Evolutionary conservation across 768 basidiomycete species (phyloP), one percentile per base, ranked within the genome.

Genomic region (Suillus spraguei): DNA sequence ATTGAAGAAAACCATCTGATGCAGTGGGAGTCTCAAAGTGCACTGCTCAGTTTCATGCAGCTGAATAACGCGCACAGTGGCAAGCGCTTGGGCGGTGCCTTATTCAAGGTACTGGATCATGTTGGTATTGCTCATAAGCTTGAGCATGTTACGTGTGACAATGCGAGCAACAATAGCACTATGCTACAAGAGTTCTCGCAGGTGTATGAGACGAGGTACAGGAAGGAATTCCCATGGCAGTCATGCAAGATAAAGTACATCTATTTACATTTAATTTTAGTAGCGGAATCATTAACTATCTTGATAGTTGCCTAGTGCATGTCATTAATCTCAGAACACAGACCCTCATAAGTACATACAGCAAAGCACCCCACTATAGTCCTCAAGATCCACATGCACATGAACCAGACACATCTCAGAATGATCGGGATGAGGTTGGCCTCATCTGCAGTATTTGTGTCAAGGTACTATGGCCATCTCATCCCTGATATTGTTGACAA

Each of bases 1-100:
- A 72, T 80, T 52, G 74, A 79, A 62, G 75, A 77, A 63, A 46
- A 32, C 61, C 67, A 67, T 59, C 61, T 17, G 42, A 62, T 10
- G 0, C n/a, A 63, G 16, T 81, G 77, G 77, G 63, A 62, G 24
- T 67, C 76, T 11, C 47, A 78, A 24, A 63, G 38, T 8, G 72
- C 76, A 0, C 66, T 83, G 2, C 56, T 81, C 0, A 75, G 76
- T 1, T 81, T 81, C n/a, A 68, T 70, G 6, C 70, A 66, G 22
- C 63, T 83, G 52, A 82, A 82, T 64, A 72, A 69, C 14, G 64
- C 74, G 2, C 81, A 83, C 61, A 71, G 74, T 62, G 80, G 80
- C 0, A 24, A 61, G 46, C 2, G 11, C 22, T 47, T 22, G 1
- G 76, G 78, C 2, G 74, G 74, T 59, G 77, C 77, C 1, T 66